phyloP scores from a whole-genome alignment of 176 grass and related monocot genomes.

The Eremochloa ophiuroides region DNA sequence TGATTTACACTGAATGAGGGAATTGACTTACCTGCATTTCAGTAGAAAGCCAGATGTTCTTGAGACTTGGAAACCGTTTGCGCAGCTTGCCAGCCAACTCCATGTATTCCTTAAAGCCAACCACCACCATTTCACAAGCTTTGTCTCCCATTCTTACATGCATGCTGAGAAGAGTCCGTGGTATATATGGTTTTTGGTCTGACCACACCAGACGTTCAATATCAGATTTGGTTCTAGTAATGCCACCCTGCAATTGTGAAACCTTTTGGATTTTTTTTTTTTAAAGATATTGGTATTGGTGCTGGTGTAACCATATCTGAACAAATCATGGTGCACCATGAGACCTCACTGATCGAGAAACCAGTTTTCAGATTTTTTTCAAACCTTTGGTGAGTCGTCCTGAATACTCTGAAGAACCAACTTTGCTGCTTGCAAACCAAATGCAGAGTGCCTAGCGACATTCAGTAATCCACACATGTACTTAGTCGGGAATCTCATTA shows the following conservation, averaged over 20 bases:
- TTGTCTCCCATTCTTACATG: slow-evolving; percentile 82
- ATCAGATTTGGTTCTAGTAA: slow-evolving; percentile 17
- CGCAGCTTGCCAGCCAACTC: slow-evolving; percentile 37
- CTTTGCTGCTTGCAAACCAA: slow-evolving; percentile 57
- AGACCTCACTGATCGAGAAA: background rate
- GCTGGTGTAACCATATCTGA: background rate
- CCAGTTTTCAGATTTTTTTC: background rate
- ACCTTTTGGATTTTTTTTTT: background rate
- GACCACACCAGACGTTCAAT: slow-evolving; percentile 63
- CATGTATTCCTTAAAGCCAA: slow-evolving; percentile 67
- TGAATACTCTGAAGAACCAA: slow-evolving; percentile 41
- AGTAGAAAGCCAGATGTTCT: slow-evolving; percentile 66
- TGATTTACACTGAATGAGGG: background rate
- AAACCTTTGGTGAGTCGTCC: slow-evolving; percentile 31
- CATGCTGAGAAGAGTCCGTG: slow-evolving; percentile 57
- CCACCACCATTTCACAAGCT: slow-evolving; percentile 64
- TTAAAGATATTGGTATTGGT: background rate
- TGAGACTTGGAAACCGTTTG: slow-evolving; percentile 36
- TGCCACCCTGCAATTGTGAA: slow-evolving; percentile 19
- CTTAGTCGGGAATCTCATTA: slow-evolving; percentile 66
- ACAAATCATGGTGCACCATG: background rate
- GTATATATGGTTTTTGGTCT: slow-evolving; percentile 50
- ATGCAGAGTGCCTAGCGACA: slow-evolving; percentile 52
- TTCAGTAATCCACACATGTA: slow-evolving; percentile 69
- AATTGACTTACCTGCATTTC: slow-evolving; percentile 60